phyloP scores from a whole-genome alignment of 164 flowering plant species.

The Malania oleifera region DNA sequence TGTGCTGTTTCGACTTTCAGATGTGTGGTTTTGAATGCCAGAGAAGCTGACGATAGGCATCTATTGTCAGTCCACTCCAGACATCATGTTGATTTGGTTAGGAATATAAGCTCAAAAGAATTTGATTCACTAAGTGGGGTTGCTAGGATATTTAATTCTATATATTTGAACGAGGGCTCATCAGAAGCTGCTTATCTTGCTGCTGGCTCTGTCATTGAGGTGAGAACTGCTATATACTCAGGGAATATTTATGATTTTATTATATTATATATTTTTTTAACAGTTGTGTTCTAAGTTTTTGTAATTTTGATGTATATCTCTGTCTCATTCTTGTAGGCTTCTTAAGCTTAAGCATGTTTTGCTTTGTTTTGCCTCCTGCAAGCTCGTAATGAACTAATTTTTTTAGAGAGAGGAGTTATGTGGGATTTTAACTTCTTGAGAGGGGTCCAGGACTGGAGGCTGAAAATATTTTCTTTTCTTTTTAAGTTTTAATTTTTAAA shows the following conservation, averaged over 20 bases:
- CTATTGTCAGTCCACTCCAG: slow-evolving; percentile 59
- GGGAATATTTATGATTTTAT: not conserved
- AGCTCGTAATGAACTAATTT: not conserved
- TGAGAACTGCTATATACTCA: slow-evolving; percentile 12
- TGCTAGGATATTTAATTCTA: slow-evolving; percentile 68
- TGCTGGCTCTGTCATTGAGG: slow-evolving; percentile 92
- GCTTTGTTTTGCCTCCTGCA: not conserved
- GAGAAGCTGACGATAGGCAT: slow-evolving; percentile 70
- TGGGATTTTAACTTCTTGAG: no score
- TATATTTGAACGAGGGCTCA: slow-evolving; percentile 82
- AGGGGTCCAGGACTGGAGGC: no score
- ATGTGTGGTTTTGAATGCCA: slow-evolving; percentile 70
- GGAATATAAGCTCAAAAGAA: slow-evolving; percentile 52
- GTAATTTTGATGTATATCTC: no score
- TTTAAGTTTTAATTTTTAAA: no score
- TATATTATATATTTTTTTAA: no score
- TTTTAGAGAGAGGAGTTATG: no score
- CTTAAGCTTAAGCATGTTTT: not conserved
- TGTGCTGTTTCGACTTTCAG: slow-evolving; percentile 30
- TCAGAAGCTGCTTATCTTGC: slow-evolving; percentile 92
- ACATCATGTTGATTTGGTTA: slow-evolving; percentile 63
- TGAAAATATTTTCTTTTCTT: no score
- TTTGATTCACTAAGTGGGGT: slow-evolving; percentile 47
- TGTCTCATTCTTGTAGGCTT: not conserved
- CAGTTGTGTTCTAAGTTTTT: no score